Conservation (phyloP, 495 filamentous ascomycete species). For the Gamarada debralockiae region DNA sequence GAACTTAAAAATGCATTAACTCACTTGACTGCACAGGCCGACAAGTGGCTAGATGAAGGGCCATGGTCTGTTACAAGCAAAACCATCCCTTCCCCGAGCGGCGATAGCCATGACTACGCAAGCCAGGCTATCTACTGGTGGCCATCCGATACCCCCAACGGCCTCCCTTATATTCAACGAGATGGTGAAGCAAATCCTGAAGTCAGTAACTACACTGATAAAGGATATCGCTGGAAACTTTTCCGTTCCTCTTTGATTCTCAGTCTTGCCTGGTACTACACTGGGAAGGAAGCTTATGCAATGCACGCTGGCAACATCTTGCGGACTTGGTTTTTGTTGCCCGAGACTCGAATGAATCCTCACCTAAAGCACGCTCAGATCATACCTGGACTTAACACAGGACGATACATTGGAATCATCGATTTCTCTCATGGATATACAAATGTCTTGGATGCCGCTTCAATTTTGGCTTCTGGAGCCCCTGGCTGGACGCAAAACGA, state of each 20-base stretch:
- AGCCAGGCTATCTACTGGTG: slow-evolving; percentile 22
- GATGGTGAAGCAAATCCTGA: slow-evolving; percentile 17
- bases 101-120: slow-evolving; percentile 19
- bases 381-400: slow-evolving; percentile 18
- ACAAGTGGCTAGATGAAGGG: slow-evolving; percentile 14
- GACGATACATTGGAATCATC: slow-evolving; percentile 19
- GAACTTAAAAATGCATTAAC: no score
- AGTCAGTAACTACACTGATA: slow-evolving; percentile 13
- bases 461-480: slow-evolving; percentile 6
- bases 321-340: slow-evolving; percentile 15
- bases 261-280: slow-evolving; percentile 20
- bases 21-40: no score
- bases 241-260: slow-evolving; percentile 10
- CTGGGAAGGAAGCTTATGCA: slow-evolving; percentile 16
- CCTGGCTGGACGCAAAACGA: slow-evolving; percentile 9
- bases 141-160: slow-evolving; percentile 8
- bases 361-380: slow-evolving; percentile 21
- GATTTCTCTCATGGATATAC: slow-evolving; percentile 21
- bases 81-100: slow-evolving; percentile 13
- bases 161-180: slow-evolving; percentile 15
- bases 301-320: slow-evolving; percentile 16
- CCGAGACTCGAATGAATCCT: slow-evolving; percentile 19
- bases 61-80: slow-evolving; percentile 20
- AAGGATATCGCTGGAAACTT: slow-evolving; percentile 2
- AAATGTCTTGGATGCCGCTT: slow-evolving; percentile 15